Evolutionary conservation across 2,329 filamentous ascomycete genomes (phyloP).

Genomic region (Phyllosticta capitalensis): DNA sequence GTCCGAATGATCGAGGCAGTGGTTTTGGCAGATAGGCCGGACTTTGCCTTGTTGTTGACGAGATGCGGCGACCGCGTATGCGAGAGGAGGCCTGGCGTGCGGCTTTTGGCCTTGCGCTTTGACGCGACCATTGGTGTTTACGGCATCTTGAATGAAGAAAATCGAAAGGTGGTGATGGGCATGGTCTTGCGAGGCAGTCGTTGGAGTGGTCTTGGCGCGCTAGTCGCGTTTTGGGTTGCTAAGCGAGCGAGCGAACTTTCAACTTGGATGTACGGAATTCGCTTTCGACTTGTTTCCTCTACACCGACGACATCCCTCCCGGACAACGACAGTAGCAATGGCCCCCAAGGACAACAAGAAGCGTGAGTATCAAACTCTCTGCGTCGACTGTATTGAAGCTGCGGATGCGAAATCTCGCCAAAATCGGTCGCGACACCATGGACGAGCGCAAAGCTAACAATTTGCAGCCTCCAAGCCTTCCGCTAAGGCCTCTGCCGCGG

Average conservation of each 20-base stretch:
- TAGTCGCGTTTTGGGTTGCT: no score
- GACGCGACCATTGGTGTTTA: slow-evolving; percentile 8
- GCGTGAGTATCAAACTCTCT: slow-evolving; percentile 21
- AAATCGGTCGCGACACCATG: slow-evolving; percentile 6
- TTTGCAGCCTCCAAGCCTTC: slow-evolving; percentile 50
- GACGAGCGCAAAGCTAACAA: slow-evolving; percentile 20
- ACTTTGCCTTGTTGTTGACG: slow-evolving; percentile 22
- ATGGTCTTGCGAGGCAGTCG: neutral
- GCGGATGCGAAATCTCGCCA: neutral
- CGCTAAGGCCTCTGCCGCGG: slow-evolving; percentile 77
- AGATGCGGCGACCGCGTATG: slow-evolving; percentile 24
- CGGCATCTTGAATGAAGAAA: neutral
- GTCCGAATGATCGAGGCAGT: slow-evolving; percentile 50
- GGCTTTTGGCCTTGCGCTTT: slow-evolving; percentile 8
- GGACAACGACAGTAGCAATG: slow-evolving; percentile 29
- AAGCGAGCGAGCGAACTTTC: neutral
- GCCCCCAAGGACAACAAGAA: slow-evolving; percentile 28
- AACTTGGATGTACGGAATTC: slow-evolving; percentile 2
- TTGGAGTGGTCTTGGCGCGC: slow-evolving; percentile 2
- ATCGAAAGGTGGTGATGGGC: neutral
- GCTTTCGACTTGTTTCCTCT: slow-evolving; percentile 9
- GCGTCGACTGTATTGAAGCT: neutral
- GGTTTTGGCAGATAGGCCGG: slow-evolving; percentile 45
- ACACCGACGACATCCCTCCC: slow-evolving; percentile 19
- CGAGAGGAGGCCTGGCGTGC: slow-evolving; percentile 21